Evolutionary conservation across 177 flowering plant genomes (phyloP).

Genomic region (Tripterygium wilfordii): DNA sequence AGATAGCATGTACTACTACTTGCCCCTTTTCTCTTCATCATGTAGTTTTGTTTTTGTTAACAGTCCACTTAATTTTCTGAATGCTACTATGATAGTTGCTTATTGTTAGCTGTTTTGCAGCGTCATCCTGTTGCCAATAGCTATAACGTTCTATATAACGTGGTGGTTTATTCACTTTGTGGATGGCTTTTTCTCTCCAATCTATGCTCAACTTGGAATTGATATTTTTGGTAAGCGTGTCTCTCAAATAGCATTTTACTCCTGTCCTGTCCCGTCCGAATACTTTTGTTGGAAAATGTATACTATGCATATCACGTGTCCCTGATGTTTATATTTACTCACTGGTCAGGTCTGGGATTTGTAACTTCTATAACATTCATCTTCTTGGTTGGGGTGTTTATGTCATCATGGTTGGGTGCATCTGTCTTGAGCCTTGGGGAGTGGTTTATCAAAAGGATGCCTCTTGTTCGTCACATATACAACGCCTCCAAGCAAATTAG

Average conservation of each 20-base stretch:
- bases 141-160: constrained; percentile 55
- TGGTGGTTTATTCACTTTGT: constrained; percentile 69
- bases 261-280: too few species aligned
- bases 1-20: too few species aligned
- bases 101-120: constrained; percentile 27
- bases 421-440: constrained; percentile 62
- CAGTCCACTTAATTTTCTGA: too few species aligned
- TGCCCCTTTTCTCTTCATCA: too few species aligned
- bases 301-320: too few species aligned
- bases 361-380: constrained; percentile 61
- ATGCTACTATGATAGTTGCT: constrained; percentile 7
- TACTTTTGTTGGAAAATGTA: too few species aligned
- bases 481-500: constrained; percentile 74
- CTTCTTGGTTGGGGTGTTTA: constrained; percentile 65
- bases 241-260: too few species aligned
- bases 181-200: constrained; percentile 64
- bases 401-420: constrained; percentile 77
- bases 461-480: constrained; percentile 62
- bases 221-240: constrained; percentile 49
- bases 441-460: constrained; percentile 77
- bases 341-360: constrained; percentile 55
- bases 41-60: too few species aligned
- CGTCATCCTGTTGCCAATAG: constrained; percentile 55
- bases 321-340: too few species aligned
- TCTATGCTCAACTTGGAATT: constrained; percentile 60